These are phyloP conservation scores for Pseudocercospora macadamiae DNA, from an alignment of 2,329 filamentous ascomycete genomes.

Conservation along the genomic window DNA sequence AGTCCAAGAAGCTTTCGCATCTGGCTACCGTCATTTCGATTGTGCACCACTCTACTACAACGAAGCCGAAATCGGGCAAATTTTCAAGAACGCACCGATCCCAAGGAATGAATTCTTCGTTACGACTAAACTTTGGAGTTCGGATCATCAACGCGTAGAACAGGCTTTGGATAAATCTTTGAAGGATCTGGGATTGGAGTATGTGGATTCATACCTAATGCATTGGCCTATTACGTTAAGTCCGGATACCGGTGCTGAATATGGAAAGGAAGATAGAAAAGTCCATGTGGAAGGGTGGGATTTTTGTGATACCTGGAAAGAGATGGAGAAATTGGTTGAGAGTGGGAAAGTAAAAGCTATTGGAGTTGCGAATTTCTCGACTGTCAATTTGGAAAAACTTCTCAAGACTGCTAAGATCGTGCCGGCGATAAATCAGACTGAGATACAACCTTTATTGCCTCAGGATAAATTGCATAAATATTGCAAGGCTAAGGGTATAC, in stretches of 20 bases:
- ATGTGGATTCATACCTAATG: conserved; percentile 46
- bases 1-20: conserved; percentile 24
- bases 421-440: conserved; percentile 25
- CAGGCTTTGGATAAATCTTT: conserved; percentile 66
- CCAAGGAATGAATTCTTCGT: conserved; percentile 33
- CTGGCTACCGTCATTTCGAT: conserved; percentile 31
- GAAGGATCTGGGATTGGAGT: conserved; percentile 68
- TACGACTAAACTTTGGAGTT: conserved; percentile 65
- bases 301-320: conserved; percentile 74
- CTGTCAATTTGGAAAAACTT: conserved; percentile 48
- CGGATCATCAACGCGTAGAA: conserved; percentile 46
- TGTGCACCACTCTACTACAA: conserved; percentile 40
- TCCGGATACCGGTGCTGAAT: conserved; percentile 6
- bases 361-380: conserved; percentile 53
- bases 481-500: conserved; percentile 21
- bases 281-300: conserved; percentile 15
- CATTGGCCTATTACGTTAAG: conserved; percentile 18
- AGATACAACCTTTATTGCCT: conserved; percentile 21
- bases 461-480: conserved; percentile 16
- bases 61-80: conserved; percentile 31
- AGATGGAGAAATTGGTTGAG: conserved; percentile 65
- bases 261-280: conserved; percentile 16
- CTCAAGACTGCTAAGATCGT: conserved; percentile 17
- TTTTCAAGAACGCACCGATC: conserved; percentile 28
- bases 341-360: conserved; percentile 52